These are phyloP conservation scores for Barnettozyma hawaiiensis DNA, from an alignment of 1,139 yeast genomes.

Conservation along the genomic window DNA sequence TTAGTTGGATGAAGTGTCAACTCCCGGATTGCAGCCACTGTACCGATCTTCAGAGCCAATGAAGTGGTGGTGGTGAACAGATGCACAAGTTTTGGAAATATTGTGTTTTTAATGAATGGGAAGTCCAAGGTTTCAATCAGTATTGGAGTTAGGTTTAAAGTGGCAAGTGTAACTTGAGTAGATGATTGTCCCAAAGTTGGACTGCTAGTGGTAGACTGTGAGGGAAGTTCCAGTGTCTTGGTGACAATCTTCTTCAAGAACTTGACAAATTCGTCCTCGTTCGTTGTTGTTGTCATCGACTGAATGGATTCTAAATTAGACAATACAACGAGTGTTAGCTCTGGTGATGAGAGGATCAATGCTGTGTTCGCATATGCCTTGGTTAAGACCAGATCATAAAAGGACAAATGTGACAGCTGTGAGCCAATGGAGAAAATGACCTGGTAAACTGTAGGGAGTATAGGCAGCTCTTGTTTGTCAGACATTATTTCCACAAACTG, in stretches of 20 bases:
- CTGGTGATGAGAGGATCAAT: slow-evolving; percentile 40
- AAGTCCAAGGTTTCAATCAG: slow-evolving; percentile 55
- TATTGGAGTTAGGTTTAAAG: slow-evolving; percentile 42
- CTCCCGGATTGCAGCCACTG: slow-evolving; percentile 58
- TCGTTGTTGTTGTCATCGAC: slow-evolving; percentile 36
- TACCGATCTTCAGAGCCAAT: slow-evolving; percentile 65
- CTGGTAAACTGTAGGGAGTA: slow-evolving; percentile 51
- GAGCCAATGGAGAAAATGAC: slow-evolving; percentile 59
- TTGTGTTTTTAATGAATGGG: slow-evolving; percentile 63
- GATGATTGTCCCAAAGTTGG: slow-evolving; percentile 11
- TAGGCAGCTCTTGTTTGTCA: slow-evolving; percentile 29
- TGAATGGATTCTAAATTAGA: slow-evolving; percentile 50
- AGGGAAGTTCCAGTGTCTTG: slow-evolving; percentile 18
- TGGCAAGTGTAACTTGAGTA: slow-evolving; percentile 49
- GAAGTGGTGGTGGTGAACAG: slow-evolving; percentile 82
- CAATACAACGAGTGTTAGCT: slow-evolving; percentile 48
- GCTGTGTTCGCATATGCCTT: slow-evolving; percentile 34
- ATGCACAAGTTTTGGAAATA: slow-evolving; percentile 66
- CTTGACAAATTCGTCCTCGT: slow-evolving; percentile 35
- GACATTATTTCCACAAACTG: slow-evolving; percentile 42
- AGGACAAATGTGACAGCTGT: slow-evolving; percentile 65
- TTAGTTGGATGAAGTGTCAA: slow-evolving; percentile 44
- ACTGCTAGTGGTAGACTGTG: slow-evolving; percentile 2
- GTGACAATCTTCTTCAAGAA: slow-evolving; percentile 30
- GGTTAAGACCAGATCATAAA: slow-evolving; percentile 65